phyloP scores from a whole-genome alignment of 73 alveolate species.

The Blepharisma japonicum region DNA sequence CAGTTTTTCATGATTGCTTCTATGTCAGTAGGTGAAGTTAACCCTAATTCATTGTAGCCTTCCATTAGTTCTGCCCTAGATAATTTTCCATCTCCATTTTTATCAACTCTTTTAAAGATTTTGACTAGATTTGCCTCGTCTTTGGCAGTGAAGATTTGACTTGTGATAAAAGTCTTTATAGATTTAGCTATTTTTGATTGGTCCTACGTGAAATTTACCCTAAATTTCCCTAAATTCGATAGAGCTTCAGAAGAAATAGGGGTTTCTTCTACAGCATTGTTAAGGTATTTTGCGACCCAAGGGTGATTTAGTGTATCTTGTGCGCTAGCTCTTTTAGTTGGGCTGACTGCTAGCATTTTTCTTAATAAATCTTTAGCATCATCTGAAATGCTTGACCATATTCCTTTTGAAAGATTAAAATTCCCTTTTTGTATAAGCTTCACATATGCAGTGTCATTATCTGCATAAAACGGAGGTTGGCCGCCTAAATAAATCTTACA shows the following conservation, averaged over 20 bases:
- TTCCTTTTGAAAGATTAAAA: background rate
- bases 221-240: slow-evolving; percentile 36
- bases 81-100: slow-evolving; percentile 75
- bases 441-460: background rate
- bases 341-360: slow-evolving; percentile 53
- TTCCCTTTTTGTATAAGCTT: background rate
- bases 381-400: slow-evolving; percentile 31
- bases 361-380: slow-evolving; percentile 67
- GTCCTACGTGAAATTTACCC: slow-evolving; percentile 37
- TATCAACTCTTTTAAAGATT: slow-evolving; percentile 63
- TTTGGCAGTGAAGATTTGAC: slow-evolving; percentile 38
- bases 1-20: background rate
- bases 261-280: background rate
- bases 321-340: slow-evolving; percentile 51
- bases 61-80: slow-evolving; percentile 66
- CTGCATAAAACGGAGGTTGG: slow-evolving; percentile 7
- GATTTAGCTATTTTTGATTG: slow-evolving; percentile 39
- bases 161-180: slow-evolving; percentile 41
- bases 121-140: slow-evolving; percentile 52
- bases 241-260: slow-evolving; percentile 24
- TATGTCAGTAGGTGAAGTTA: background rate
- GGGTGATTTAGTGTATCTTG: slow-evolving; percentile 60
- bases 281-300: slow-evolving; percentile 41
- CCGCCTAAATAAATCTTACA: background rate
- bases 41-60: slow-evolving; percentile 54